Evolutionary conservation across 805 yeast species (phyloP), one percentile per base, ranked within the genome.

Genomic region (Monosporozyma unispora): DNA sequence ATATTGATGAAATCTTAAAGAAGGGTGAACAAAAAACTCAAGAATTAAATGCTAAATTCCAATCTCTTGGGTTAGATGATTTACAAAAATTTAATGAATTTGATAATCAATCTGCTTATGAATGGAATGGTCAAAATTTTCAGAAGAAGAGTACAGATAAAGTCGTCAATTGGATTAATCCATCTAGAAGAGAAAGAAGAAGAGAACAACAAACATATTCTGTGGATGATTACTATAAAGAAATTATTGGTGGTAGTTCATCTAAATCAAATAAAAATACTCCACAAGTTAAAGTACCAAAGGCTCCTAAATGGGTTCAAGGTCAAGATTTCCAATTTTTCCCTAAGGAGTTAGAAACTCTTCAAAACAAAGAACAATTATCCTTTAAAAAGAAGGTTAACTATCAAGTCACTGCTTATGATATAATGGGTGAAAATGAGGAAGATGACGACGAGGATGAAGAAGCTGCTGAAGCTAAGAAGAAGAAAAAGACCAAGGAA

Each of bases 101-200:
- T 10, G 84, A 88, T 7, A 95, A 88, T 55, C 83, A 84, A 22
- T 82, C 89, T 0, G 93, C 96, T 0, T 91, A 91, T 66, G 96
- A 90, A 67, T 91, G 99, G 99, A 89, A 93, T 61, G 99, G 99
- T 16, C 89, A 91, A 52, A 71, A 72, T 48, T 74, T 74, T 51
- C 70, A 73, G 39, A 73, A 73, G 50, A 71, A 69, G 52, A 44
- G 54, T 4, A 57, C 57, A 33, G 69, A 70, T n/a, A 68, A 66
- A 31, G 60, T 69, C 1, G 70, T 52, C 12, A 67, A 76, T 3
- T 84, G 90, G 87, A 79, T 84, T 29, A 84, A 84, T 57, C 93
- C 91, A 0, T 70, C 85, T 0, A 54, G 66, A 40, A 60, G 70
- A 50, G 70, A 66, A 52, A 74, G 93, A 66, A 87, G 85, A 60